phyloP scores from a whole-genome alignment of 768 basidiomycete genomes.

The Russula sp. region DNA sequence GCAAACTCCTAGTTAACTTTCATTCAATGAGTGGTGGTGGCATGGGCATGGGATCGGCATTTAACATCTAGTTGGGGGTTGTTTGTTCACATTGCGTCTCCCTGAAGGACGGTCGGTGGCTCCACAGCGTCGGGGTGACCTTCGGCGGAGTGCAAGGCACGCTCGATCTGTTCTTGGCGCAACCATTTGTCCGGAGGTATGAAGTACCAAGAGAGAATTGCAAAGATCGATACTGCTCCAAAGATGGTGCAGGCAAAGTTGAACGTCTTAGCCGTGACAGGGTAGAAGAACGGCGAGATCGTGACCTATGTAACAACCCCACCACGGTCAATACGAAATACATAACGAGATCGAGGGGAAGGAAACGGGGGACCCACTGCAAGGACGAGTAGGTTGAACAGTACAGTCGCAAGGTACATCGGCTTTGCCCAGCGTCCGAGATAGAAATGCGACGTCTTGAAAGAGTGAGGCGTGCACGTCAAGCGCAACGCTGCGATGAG shows the following conservation, averaged over 20 bases:
- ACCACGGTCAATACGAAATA: too few species aligned
- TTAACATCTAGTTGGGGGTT: background rate
- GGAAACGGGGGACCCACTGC: constrained; percentile 51
- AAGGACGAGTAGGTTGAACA: constrained; percentile 76
- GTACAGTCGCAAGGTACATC: constrained; percentile 62
- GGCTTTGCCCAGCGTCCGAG: constrained; percentile 63
- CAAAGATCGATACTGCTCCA: constrained; percentile 74
- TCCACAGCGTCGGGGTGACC: constrained; percentile 12
- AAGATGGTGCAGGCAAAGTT: constrained; percentile 86
- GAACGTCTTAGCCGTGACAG: constrained; percentile 69
- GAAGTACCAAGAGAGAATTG: constrained; percentile 72
- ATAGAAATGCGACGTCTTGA: constrained; percentile 69
- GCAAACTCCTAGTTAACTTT: background rate
- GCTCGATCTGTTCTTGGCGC: constrained; percentile 56
- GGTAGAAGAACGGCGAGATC: constrained; percentile 86
- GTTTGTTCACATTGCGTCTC: background rate
- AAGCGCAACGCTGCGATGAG: constrained; percentile 75
- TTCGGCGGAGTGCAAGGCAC: constrained; percentile 41
- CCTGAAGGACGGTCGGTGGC: background rate
- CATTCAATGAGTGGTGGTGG: background rate
- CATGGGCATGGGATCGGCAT: background rate
- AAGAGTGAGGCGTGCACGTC: constrained; percentile 72
- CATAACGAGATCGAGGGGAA: too few species aligned
- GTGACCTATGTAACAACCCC: constrained; percentile 52
- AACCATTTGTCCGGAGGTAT: constrained; percentile 81